Base-by-base conservation (phyloP, 192 early-diverging fungal species). In the Martensiomyces pterosporus region DNA sequence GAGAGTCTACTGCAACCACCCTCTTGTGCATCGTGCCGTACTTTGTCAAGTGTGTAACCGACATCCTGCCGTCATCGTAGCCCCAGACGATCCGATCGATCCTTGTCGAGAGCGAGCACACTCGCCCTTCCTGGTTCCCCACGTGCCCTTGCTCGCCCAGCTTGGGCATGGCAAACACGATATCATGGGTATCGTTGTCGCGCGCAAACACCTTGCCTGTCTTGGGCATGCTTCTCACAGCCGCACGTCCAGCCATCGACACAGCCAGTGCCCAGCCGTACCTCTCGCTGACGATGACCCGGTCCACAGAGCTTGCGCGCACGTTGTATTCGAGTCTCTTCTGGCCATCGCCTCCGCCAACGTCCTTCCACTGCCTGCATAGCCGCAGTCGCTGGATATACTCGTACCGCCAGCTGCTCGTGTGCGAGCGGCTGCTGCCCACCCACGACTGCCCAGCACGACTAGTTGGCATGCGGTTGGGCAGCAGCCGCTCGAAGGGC, bases 191-290 rank as follows among this genome's bases (percentile, higher is more conserved):
- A 19, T 65, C 47, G 24, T 50, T 37, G 10, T 57, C 55, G 23
- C 62, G 49, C 33, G 60, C 64, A 49, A 47, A 52, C 18, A 59
- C 49, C 29, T 38, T 46, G 9, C 59, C 67, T 0, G 44, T 54
- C 39, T 18, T 14, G 13, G 62, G 59, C 17, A 29, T 39, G 24
- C 47, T 49, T 32, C 23, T 26, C 23, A 55, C 38, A 0, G 42
- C 55, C n/a, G 47, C 50, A 0, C 23, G 22, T 0, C 26, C 43
- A 0, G 38, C 52, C 38, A 23, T 45, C 16, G 60, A 58, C 32
- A 64, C 55, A 0, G 58, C 55, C 25, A 69, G 36, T 39, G 56
- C 67, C 67, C 67, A 70, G 16, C 49, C 55, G 24, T 43, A 39
- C 37, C 36, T 41, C 47, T 62, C 46, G 27, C 33, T 42, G 12